These are phyloP conservation scores for Carex myosuroides DNA, from an alignment of 176 grass and related monocot genomes.

Conservation along the genomic window DNA sequence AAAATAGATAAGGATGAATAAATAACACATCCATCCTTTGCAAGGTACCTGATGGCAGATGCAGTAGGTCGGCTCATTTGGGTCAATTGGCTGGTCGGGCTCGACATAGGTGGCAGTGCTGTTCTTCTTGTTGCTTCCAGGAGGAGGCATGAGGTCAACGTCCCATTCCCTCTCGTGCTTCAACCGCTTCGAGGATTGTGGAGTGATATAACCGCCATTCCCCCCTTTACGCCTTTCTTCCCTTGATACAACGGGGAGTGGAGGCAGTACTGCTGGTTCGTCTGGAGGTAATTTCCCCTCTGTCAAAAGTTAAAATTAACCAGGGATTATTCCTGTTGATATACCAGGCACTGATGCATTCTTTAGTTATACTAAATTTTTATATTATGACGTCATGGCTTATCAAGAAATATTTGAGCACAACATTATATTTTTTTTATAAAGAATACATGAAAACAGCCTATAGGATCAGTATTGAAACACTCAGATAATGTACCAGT, in stretches of 20 bases:
- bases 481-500: neutral
- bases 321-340: neutral
- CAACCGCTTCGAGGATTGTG: constrained; percentile 74
- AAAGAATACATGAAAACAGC: neutral
- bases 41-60: constrained; percentile 89
- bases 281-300: constrained; percentile 88
- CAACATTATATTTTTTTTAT: neutral
- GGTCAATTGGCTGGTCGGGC: constrained; percentile 75
- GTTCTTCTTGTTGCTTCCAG: constrained; percentile 78
- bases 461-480: neutral
- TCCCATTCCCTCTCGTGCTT: constrained; percentile 83
- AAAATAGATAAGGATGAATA: constrained; percentile 1
- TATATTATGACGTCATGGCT: neutral
- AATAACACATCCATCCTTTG: constrained; percentile 5
- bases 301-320: constrained; percentile 36
- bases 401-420: neutral
- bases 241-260: constrained; percentile 40
- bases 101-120: constrained; percentile 47
- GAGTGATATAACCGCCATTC: constrained; percentile 66
- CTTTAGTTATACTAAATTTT: neutral
- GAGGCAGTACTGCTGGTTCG: constrained; percentile 68
- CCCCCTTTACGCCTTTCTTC: constrained; percentile 66
- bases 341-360: neutral
- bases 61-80: constrained; percentile 95
- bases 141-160: constrained; percentile 97